A percentile compares a stretch with the other conserved stretches of the same genome.
Evolutionary conservation across 768 basidiomycete species (phyloP).

Genomic region (Lactarius psammicola): DNA sequence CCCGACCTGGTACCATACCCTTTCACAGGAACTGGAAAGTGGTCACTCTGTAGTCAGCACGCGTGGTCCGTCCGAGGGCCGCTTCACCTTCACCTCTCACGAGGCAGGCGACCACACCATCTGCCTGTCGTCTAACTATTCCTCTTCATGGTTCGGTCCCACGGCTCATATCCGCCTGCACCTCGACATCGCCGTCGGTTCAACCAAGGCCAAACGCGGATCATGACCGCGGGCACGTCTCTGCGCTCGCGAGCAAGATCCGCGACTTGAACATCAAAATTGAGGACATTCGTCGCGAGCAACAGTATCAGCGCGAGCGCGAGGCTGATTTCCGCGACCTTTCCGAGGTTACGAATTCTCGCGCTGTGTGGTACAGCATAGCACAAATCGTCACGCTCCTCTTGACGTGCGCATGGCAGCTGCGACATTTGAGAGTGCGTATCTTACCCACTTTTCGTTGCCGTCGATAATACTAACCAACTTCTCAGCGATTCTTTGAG

Average conservation of each 20-base stretch:
- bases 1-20: neutral
- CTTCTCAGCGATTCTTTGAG: conserved; percentile 73
- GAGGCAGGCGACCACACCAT: conserved; percentile 97
- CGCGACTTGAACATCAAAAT: conserved; percentile 93
- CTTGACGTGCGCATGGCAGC: conserved; percentile 88
- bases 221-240: conserved; percentile 82
- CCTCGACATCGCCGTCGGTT: conserved; percentile 91
- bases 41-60: conserved; percentile 83
- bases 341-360: conserved; percentile 86
- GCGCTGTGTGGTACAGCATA: conserved; percentile 93
- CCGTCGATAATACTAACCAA: neutral
- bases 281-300: conserved; percentile 90
- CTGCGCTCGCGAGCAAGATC: conserved; percentile 76
- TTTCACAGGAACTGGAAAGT: conserved; percentile 75
- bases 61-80: conserved; percentile 84
- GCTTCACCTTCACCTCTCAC: conserved; percentile 97
- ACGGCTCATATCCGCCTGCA: conserved; percentile 89
- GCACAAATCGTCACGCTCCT: conserved; percentile 83
- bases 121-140: conserved; percentile 89
- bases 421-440: conserved; percentile 84
- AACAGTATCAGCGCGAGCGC: conserved; percentile 96
- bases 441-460: neutral
- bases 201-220: conserved; percentile 83
- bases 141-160: conserved; percentile 69
- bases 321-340: conserved; percentile 87